Percentiles rank a stretch among this genome's conserved stretches.
Conservation (phyloP, 2,329 filamentous ascomycete genomes). For the Sarocladium strictum region DNA sequence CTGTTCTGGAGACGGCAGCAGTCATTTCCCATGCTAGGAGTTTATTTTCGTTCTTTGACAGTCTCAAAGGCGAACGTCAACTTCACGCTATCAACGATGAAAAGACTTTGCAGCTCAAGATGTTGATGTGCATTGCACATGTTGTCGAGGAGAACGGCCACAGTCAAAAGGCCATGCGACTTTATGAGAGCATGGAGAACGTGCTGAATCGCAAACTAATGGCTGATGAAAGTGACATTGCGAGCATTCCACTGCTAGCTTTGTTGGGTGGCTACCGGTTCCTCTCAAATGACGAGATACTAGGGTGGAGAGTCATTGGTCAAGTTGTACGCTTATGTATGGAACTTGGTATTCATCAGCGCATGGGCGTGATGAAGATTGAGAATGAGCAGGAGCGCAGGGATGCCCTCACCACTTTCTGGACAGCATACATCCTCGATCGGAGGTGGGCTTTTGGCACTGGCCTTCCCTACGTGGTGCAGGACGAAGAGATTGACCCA, state of each 20-base stretch:
- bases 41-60: constrained; percentile 67
- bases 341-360: constrained; percentile 76
- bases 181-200: constrained; percentile 72
- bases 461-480: constrained; percentile 77
- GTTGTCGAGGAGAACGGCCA: constrained; percentile 74
- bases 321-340: constrained; percentile 74
- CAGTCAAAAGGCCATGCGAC: constrained; percentile 63
- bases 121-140: constrained; percentile 74
- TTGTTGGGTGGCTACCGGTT: constrained; percentile 67
- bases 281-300: constrained; percentile 75
- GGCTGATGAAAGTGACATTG: constrained; percentile 42
- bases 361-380: constrained; percentile 66
- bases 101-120: constrained; percentile 67
- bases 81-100: constrained; percentile 38
- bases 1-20: constrained; percentile 68
- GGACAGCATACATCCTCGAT: constrained; percentile 81
- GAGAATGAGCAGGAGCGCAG: constrained; percentile 61
- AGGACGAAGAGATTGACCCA: constrained; percentile 80
- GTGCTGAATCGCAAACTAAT: constrained; percentile 62
- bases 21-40: constrained; percentile 64
- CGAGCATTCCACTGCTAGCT: constrained; percentile 44
- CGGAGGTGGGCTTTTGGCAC: constrained; percentile 86
- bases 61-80: constrained; percentile 28
- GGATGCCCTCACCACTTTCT: constrained; percentile 69
- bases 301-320: constrained; percentile 84